Evolutionary conservation across 768 basidiomycete species (phyloP), one percentile per base, ranked within the genome.

Genomic region (Vararia minispora): DNA sequence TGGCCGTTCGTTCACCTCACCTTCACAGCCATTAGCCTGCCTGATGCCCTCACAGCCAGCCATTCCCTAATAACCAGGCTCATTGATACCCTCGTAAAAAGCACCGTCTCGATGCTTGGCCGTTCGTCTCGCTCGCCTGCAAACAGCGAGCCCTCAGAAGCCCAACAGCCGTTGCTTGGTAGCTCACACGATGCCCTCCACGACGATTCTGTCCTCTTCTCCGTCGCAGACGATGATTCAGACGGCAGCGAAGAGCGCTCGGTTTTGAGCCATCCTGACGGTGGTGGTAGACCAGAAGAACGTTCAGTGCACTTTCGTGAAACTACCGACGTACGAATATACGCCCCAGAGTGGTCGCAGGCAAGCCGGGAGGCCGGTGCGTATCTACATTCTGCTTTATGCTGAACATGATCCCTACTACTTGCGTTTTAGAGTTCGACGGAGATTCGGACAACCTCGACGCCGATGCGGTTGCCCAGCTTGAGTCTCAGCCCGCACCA

Each of bases 401-500:
- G 24, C 33, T 41, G 33, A 28, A 14, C 35, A 40, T 54, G 33
- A 35, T 42, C n/a, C 29, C 34, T 29, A 32, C 46, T 38, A 16
- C 44, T 31, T 44, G 26, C 33, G 2, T 30, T 34, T 5, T 49
- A 91, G 88, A 85, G 53, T 94, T 68, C 56, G 90, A 92, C 10
- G 71, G 85, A 14, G 89, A 92, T 52, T 65, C 74, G 0, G 88
- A 91, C 55, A 86, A 87, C 16, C 58, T 90, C 10, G 85, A 87
- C 38, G 79, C 79, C 5, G 47, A 51, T 6, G 47, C 52, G 1
- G 20, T 55, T 3, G 50, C 50, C 12, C 59, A 60, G 35, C 49
- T 48, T 44, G 60, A 61, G 28, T 52, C 59, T 28, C 58, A 46
- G 39, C 53, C 44, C 51, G 56, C 43, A 14, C 49, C 46, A 50